phyloP scores from a whole-genome alignment of 2,329 filamentous ascomycete genomes.

The Penicillium sp. region DNA sequence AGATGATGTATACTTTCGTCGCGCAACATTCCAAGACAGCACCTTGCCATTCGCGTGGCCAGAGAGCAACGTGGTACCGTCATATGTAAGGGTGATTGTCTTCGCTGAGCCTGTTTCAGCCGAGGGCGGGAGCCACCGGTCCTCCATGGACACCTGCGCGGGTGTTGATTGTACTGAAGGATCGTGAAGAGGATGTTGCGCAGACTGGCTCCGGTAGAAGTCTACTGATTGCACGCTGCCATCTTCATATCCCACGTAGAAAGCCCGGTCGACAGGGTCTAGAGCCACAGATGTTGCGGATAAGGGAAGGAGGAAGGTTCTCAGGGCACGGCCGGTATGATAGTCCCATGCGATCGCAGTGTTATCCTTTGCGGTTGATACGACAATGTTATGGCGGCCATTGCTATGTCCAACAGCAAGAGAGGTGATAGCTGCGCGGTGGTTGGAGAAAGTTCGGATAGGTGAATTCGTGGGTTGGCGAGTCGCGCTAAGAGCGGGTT shows the following conservation, averaged over 20 bases:
- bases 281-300: constrained; percentile 69
- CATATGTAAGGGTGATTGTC: constrained; percentile 73
- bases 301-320: constrained; percentile 77
- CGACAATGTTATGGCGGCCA: constrained; percentile 73
- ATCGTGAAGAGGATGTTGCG: constrained; percentile 38
- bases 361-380: constrained; percentile 81
- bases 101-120: constrained; percentile 64
- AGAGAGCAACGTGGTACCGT: constrained; percentile 74
- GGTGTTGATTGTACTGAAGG: constrained; percentile 39
- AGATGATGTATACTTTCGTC: constrained; percentile 64
- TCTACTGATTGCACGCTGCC: constrained; percentile 77
- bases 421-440: constrained; percentile 54
- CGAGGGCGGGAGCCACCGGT: constrained; percentile 53
- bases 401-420: constrained; percentile 63
- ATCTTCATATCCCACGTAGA: constrained; percentile 78
- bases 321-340: constrained; percentile 68
- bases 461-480: constrained; percentile 59
- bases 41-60: constrained; percentile 79
- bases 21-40: constrained; percentile 74
- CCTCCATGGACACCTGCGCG: constrained; percentile 40
- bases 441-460: constrained; percentile 69
- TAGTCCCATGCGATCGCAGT: constrained; percentile 94
- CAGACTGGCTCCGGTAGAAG: constrained; percentile 58
- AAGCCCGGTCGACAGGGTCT: constrained; percentile 78
- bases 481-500: constrained; percentile 40